A percentile compares a stretch with the other conserved stretches of the same genome.
Evolutionary conservation across 1,139 yeast species (phyloP).

Genomic region (Geotrichum klebahnii): DNA sequence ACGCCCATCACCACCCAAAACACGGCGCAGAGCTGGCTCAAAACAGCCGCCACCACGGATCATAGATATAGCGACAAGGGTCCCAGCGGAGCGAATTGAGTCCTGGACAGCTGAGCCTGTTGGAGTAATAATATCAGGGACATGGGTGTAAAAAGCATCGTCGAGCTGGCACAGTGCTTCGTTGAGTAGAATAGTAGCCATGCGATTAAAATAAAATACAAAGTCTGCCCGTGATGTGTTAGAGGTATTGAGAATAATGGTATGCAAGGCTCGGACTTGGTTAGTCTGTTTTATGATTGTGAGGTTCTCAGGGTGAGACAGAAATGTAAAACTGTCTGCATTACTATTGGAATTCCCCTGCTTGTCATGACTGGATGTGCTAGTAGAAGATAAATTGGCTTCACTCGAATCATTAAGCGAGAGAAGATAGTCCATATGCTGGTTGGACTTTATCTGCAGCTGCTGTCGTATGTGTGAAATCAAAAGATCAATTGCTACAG

Average conservation of each 20-base stretch:
- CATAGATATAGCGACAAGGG: slow-evolving; percentile 67
- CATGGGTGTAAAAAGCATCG: slow-evolving; percentile 27
- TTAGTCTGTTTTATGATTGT: slow-evolving; percentile 53
- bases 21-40: slow-evolving; percentile 53
- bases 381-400: slow-evolving; percentile 23
- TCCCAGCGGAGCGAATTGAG: slow-evolving; percentile 42
- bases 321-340: neutral
- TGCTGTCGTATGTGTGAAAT: slow-evolving; percentile 76
- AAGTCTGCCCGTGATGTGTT: slow-evolving; percentile 66
- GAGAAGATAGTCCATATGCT: slow-evolving; percentile 60
- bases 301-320: slow-evolving; percentile 22
- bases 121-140: slow-evolving; percentile 47
- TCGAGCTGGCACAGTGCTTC: slow-evolving; percentile 55
- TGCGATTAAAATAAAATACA: slow-evolving; percentile 77
- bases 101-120: slow-evolving; percentile 43
- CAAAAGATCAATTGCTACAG: slow-evolving; percentile 72
- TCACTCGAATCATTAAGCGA: slow-evolving; percentile 44
- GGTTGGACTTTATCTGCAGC: slow-evolving; percentile 56
- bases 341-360: slow-evolving; percentile 6
- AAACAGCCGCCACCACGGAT: slow-evolving; percentile 93
- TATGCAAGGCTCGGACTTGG: slow-evolving; percentile 68
- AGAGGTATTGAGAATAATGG: slow-evolving; percentile 51
- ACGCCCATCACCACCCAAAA: slow-evolving; percentile 13
- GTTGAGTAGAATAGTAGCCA: slow-evolving; percentile 66
- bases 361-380: neutral